These are phyloP conservation scores for Fusarium cyanostomum DNA, from an alignment of 2,329 filamentous ascomycete genomes.

Conservation along the genomic window DNA sequence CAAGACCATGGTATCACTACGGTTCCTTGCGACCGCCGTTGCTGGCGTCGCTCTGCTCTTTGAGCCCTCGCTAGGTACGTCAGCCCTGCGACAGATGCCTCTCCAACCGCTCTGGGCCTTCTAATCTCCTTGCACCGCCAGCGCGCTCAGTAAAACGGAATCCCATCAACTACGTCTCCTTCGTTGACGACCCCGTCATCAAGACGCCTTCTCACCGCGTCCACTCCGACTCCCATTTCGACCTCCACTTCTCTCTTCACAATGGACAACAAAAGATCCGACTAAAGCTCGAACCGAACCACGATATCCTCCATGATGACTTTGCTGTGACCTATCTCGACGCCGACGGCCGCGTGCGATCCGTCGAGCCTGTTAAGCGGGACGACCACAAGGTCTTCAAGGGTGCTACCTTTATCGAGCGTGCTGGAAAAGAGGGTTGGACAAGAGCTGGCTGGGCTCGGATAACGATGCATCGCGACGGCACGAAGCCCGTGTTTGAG, in stretches of 20 bases:
- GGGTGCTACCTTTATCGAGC: constrained; percentile 77
- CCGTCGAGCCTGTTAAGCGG: constrained; percentile 75
- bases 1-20: constrained; percentile 47
- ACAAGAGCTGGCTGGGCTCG: constrained; percentile 87
- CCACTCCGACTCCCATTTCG: constrained; percentile 83
- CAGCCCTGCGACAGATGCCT: neutral
- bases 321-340: constrained; percentile 78
- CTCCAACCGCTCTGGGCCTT: neutral
- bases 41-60: constrained; percentile 45
- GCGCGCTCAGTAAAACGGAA: constrained; percentile 79
- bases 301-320: constrained; percentile 84
- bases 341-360: constrained; percentile 73
- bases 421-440: constrained; percentile 71
- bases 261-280: constrained; percentile 75
- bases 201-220: constrained; percentile 82
- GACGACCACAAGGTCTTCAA: constrained; percentile 84
- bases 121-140: constrained; percentile 45
- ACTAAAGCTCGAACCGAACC: constrained; percentile 85
- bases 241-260: constrained; percentile 82
- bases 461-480: constrained; percentile 80
- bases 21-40: constrained; percentile 45
- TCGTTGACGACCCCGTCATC: constrained; percentile 78
- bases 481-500: constrained; percentile 82
- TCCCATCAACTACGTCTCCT: constrained; percentile 77
- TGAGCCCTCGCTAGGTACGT: constrained; percentile 47